Evolutionary conservation across 2,329 filamentous ascomycete genomes (phyloP).

Genomic region (Lecanicillium sp.): DNA sequence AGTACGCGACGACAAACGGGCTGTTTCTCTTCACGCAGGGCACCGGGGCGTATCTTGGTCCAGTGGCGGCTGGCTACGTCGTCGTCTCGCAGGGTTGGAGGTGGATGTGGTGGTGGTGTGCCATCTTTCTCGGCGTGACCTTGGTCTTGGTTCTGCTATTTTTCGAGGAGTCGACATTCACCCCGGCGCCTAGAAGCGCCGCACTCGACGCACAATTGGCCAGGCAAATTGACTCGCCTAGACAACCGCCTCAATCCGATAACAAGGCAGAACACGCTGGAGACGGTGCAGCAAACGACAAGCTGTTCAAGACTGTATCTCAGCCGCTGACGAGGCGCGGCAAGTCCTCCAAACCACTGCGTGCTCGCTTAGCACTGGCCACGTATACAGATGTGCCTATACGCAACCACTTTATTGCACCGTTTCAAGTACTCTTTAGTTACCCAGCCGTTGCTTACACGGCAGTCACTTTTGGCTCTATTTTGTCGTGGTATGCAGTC

Average conservation of each 20-base stretch:
- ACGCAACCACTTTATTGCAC: background rate
- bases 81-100: constrained; percentile 18
- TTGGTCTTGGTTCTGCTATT: constrained; percentile 1
- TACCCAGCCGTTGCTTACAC: constrained; percentile 3
- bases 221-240: too few species aligned
- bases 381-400: background rate
- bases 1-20: constrained; percentile 20
- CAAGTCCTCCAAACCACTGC: too few species aligned
- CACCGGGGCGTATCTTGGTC: constrained; percentile 17
- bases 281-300: too few species aligned
- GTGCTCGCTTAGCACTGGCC: background rate
- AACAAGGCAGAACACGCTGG: too few species aligned
- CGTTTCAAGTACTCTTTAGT: background rate
- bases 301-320: too few species aligned
- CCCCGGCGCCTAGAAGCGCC: too few species aligned
- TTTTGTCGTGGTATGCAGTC: background rate
- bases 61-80: constrained; percentile 13
- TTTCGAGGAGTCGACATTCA: constrained; percentile 4
- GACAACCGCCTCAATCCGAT: too few species aligned
- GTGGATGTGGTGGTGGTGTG: constrained; percentile 19
- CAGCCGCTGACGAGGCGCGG: too few species aligned
- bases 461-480: constrained; percentile 1
- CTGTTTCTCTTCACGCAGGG: constrained; percentile 19
- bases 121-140: constrained; percentile 1
- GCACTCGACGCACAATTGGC: too few species aligned